A percentile compares a stretch with the other conserved stretches of the same genome.
phyloP scores from a whole-genome alignment of 306 rosid species.

The Psophocarpus tetragonolobus region DNA sequence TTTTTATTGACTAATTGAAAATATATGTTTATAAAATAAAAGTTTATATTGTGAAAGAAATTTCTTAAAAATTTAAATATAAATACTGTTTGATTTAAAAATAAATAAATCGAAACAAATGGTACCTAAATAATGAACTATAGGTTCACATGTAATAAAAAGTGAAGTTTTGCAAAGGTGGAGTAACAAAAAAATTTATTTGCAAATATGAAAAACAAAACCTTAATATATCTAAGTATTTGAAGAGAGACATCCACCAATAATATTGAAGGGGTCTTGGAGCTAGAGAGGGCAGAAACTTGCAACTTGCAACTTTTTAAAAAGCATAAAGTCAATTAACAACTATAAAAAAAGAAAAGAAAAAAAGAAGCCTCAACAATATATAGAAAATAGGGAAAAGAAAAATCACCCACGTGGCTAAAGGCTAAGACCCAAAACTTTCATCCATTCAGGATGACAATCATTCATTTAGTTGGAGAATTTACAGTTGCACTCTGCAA shows the following conservation, averaged over 20 bases:
- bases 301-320: constrained; percentile 48
- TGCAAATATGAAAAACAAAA: neutral
- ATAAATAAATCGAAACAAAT: too few relatives aligned
- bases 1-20: too few relatives aligned
- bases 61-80: too few relatives aligned
- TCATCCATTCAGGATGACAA: constrained; percentile 35
- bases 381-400: constrained; percentile 43
- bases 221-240: neutral
- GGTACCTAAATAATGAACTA: too few relatives aligned
- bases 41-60: too few relatives aligned
- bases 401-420: constrained; percentile 51
- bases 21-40: too few relatives aligned
- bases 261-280: neutral
- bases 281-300: neutral
- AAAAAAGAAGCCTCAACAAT: constrained; percentile 36
- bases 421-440: constrained; percentile 30
- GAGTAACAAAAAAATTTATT: neutral
- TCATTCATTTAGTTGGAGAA: constrained; percentile 36
- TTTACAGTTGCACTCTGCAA: constrained; percentile 31
- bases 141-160: too few relatives aligned
- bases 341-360: constrained; percentile 39
- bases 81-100: too few relatives aligned
- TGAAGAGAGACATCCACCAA: constrained; percentile 10
- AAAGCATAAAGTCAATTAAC: constrained; percentile 56
- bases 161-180: neutral